Conservation (phyloP, 495 filamentous ascomycete genomes). For the Aspergillus diversus region DNA sequence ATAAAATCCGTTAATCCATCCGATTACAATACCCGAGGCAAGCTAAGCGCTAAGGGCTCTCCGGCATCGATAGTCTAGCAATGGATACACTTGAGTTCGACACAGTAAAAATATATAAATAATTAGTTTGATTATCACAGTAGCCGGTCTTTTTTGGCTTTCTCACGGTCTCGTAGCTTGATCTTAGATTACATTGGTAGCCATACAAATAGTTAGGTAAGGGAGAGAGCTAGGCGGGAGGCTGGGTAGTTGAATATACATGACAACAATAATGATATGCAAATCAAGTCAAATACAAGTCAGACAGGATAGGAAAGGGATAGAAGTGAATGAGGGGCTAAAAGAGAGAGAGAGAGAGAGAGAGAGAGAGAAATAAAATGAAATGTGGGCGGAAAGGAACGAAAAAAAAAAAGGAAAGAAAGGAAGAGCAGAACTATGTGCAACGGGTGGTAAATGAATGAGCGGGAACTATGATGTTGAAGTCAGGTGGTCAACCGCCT, state of each 20-base stretch:
- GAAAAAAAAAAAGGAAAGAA: conserved; percentile 13
- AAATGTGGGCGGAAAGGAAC: neutral
- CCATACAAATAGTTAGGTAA: conserved; percentile 16
- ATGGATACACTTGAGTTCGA: neutral
- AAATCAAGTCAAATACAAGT: conserved; percentile 20
- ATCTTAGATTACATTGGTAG: conserved; percentile 23
- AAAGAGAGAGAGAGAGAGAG: conserved; percentile 13
- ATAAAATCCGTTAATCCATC: no score
- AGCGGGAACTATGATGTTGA: conserved; percentile 18
- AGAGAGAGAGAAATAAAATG: no score
- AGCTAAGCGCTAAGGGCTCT: no score
- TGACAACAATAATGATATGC: conserved; percentile 29
- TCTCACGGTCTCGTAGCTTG: conserved; percentile 20
- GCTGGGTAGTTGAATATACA: conserved; percentile 23
- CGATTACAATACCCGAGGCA: no score
- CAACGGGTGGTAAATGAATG: conserved; percentile 9
- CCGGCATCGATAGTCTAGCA: no score
- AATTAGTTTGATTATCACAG: conserved; percentile 18
- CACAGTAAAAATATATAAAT: conserved; percentile 5
- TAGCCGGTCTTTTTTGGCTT: conserved; percentile 10
- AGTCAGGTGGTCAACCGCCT: conserved; percentile 27
- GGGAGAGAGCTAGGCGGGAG: neutral
- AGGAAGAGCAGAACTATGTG: conserved; percentile 24
- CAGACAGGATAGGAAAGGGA: neutral
- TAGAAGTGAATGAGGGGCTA: conserved; percentile 6